Conservation (phyloP, 2,329 filamentous ascomycete species). For the Colletotrichum tamarilloi region DNA sequence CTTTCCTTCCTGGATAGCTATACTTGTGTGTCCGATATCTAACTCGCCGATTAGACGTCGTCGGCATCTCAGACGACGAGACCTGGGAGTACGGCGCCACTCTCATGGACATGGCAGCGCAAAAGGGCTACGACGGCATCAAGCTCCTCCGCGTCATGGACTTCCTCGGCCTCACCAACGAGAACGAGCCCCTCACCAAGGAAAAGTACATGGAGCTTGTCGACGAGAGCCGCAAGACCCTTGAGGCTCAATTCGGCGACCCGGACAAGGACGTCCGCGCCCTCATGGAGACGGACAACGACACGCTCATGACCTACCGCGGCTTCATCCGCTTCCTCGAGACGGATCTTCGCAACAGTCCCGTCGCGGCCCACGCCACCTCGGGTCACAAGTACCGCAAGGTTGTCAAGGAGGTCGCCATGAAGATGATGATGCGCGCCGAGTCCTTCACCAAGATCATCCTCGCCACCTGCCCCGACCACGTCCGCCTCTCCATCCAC, state of each 20-base stretch:
- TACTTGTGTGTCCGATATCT: neutral
- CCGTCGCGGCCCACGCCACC: slow-evolving; percentile 18
- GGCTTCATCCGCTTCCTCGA: slow-evolving; percentile 38
- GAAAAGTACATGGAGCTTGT: slow-evolving; percentile 29
- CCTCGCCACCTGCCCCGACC: slow-evolving; percentile 29
- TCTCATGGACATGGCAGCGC: slow-evolving; percentile 47
- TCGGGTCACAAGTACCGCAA: slow-evolving; percentile 37
- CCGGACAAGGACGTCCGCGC: slow-evolving; percentile 27
- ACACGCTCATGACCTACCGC: slow-evolving; percentile 37
- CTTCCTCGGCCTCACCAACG: slow-evolving; percentile 41
- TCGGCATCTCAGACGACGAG: slow-evolving; percentile 52
- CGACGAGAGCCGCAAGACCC: slow-evolving; percentile 24
- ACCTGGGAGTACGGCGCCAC: slow-evolving; percentile 53
- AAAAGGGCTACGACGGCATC: slow-evolving; percentile 45
- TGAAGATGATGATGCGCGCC: slow-evolving; percentile 36
- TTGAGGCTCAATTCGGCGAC: slow-evolving; percentile 33
- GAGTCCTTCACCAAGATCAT: slow-evolving; percentile 37
- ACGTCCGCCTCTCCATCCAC: slow-evolving; percentile 39
- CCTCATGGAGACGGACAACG: slow-evolving; percentile 37
- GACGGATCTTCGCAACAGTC: slow-evolving; percentile 31
- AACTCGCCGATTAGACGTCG: slow-evolving; percentile 47
- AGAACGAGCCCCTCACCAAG: slow-evolving; percentile 32
- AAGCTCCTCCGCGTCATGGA: slow-evolving; percentile 51
- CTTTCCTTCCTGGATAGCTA: neutral
- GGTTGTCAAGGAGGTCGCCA: slow-evolving; percentile 36